Conservation (phyloP, 345 rosid species). For the Xanthoceras sorbifolium region DNA sequence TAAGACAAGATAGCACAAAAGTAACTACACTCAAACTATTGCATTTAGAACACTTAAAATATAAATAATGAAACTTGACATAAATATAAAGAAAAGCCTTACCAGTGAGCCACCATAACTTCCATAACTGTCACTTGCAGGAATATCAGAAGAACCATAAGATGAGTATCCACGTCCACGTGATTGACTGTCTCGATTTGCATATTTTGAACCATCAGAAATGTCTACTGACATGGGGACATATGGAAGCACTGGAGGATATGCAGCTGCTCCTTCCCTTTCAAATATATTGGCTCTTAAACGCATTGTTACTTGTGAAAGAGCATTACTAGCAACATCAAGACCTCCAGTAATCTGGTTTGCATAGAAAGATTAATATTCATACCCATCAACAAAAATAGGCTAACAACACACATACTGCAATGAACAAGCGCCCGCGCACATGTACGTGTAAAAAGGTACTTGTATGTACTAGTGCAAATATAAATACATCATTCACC, state of each 20-base stretch:
- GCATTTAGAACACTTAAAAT: not conserved
- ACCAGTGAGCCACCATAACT: constrained; percentile 47
- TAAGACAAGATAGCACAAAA: not conserved
- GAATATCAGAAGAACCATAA: constrained; percentile 35
- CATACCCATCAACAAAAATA: constrained; percentile 13
- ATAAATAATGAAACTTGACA: not conserved
- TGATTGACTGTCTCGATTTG: constrained; percentile 45
- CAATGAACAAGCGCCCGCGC: not conserved
- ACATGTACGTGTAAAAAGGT: not conserved
- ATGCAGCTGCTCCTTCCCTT: constrained; percentile 55
- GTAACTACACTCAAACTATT: not conserved
- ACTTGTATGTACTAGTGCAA: not conserved
- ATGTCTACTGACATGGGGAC: constrained; percentile 49
- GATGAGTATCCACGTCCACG: constrained; percentile 42
- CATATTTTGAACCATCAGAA: constrained; percentile 46
- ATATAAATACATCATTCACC: constrained; percentile 31
- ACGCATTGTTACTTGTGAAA: constrained; percentile 55
- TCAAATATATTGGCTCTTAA: constrained; percentile 70
- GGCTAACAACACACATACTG: constrained; percentile 1
- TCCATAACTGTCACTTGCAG: constrained; percentile 45
- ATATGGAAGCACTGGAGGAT: constrained; percentile 64
- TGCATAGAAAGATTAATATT: constrained; percentile 12
- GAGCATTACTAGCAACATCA: constrained; percentile 68
- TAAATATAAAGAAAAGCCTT: constrained; percentile 18
- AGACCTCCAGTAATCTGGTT: constrained; percentile 65